Evolutionary conservation across 768 basidiomycete species (phyloP).

Genomic region (Suillus brevipes): DNA sequence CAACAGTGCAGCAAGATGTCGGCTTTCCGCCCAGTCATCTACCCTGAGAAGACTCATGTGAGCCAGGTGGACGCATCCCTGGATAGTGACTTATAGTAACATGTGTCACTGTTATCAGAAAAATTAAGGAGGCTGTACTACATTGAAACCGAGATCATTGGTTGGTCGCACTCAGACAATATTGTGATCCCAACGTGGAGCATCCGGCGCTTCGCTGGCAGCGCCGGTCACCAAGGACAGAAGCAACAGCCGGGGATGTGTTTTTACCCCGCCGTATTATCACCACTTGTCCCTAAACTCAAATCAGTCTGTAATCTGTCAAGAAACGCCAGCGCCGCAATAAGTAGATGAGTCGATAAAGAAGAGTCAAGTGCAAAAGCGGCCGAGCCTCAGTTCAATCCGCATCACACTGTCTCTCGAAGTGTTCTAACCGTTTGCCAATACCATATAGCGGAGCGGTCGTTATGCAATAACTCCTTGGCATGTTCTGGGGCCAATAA

Average conservation of each 20-base stretch:
- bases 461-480: not conserved
- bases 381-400: not conserved
- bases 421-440: not conserved
- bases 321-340: not conserved
- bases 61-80: not conserved
- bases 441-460: not conserved
- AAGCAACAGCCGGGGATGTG: not conserved
- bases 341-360: not conserved
- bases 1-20: not conserved
- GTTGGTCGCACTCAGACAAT: not conserved
- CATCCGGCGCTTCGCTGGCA: not conserved
- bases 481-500: not conserved
- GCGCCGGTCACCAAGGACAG: slow-evolving; percentile 1
- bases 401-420: not conserved
- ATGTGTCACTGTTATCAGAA: not conserved
- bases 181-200: not conserved
- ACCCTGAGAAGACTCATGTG: slow-evolving; percentile 2
- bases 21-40: not conserved
- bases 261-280: not conserved
- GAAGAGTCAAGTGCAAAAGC: not conserved
- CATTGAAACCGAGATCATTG: not conserved
- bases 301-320: not conserved
- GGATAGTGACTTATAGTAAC: not conserved
- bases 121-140: not conserved
- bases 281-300: not conserved